These are phyloP conservation scores for Mycena capillaripes DNA, from an alignment of 768 basidiomycete species.

Conservation along the genomic window DNA sequence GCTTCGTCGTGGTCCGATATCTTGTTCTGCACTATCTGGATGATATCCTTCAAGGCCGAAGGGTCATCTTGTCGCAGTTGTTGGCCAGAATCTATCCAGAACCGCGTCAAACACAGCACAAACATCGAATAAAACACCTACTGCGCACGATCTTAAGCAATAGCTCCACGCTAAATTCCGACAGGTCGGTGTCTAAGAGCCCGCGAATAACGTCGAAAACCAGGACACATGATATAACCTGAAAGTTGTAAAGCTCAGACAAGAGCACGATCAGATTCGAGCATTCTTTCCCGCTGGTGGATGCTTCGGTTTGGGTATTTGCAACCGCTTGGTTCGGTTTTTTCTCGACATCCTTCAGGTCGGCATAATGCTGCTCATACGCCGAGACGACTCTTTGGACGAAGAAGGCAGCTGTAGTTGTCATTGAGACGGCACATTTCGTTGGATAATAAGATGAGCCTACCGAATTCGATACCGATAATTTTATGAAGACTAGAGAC, in stretches of 20 bases:
- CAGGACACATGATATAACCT: slow-evolving; percentile 90
- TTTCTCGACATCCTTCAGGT: slow-evolving; percentile 42
- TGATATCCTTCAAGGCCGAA: slow-evolving; percentile 91
- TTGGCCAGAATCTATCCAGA: slow-evolving; percentile 83
- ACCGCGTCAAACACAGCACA: slow-evolving; percentile 10
- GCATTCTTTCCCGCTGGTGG: slow-evolving; percentile 83
- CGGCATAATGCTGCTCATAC: slow-evolving; percentile 72
- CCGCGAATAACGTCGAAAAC: slow-evolving; percentile 91
- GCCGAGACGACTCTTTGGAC: slow-evolving; percentile 77
- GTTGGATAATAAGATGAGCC: slow-evolving; percentile 37
- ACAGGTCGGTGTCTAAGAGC: slow-evolving; percentile 73
- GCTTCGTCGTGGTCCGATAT: slow-evolving; percentile 63
- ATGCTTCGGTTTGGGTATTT: slow-evolving; percentile 41
- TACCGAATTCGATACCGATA: slow-evolving; percentile 91
- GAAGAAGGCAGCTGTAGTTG: slow-evolving; percentile 79
- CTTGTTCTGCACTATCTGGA: slow-evolving; percentile 84
- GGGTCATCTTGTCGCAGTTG: slow-evolving; percentile 96
- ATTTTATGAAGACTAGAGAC: slow-evolving; percentile 86
- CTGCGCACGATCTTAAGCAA: slow-evolving; percentile 88
- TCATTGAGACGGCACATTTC: slow-evolving; percentile 7
- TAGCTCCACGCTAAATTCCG: slow-evolving; percentile 89
- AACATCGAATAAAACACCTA: slow-evolving; percentile 50
- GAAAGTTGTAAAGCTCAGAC: slow-evolving; percentile 96
- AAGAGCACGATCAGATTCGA: slow-evolving; percentile 90
- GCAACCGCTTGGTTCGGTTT: slow-evolving; percentile 19